Percentiles rank a stretch among this genome's conserved stretches.
Conservation (phyloP, 2,329 filamentous ascomycete species). For the Pyrenophora graminea region DNA sequence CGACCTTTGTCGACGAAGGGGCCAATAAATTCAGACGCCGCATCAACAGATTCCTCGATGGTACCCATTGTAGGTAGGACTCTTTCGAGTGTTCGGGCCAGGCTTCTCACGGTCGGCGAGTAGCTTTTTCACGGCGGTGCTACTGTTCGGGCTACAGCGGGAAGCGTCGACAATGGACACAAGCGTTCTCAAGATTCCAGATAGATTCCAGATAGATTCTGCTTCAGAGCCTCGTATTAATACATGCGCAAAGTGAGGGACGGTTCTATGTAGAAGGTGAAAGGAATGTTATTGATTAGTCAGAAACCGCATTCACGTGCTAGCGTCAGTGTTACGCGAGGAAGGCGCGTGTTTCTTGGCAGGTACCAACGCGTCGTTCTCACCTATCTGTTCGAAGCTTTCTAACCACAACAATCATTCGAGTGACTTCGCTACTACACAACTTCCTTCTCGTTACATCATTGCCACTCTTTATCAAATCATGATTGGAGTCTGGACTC, state of each 20-base stretch:
- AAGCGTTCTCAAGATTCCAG: background rate
- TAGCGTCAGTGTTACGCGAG: constrained; percentile 2
- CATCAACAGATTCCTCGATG: constrained; percentile 40
- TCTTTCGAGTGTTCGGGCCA: background rate
- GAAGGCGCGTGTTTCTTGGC: constrained; percentile 3
- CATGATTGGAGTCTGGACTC: constrained; percentile 20
- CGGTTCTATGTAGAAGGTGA: background rate
- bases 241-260: background rate
- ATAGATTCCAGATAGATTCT: no score
- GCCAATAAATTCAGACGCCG: constrained; percentile 39
- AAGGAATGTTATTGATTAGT: constrained; percentile 14
- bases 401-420: constrained; percentile 18
- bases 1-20: constrained; percentile 32
- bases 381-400: background rate
- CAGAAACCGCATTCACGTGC: constrained; percentile 6
- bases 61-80: constrained; percentile 28
- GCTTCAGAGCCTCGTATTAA: background rate
- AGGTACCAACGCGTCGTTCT: constrained; percentile 18
- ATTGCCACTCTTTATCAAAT: constrained; percentile 3
- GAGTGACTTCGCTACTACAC: constrained; percentile 20
- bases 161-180: background rate
- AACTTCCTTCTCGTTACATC: constrained; percentile 7
- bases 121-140: background rate
- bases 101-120: background rate
- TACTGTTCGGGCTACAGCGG: background rate